Conservation (phyloP, 1,139 yeast genomes). For the Candida dubliniensis region DNA sequence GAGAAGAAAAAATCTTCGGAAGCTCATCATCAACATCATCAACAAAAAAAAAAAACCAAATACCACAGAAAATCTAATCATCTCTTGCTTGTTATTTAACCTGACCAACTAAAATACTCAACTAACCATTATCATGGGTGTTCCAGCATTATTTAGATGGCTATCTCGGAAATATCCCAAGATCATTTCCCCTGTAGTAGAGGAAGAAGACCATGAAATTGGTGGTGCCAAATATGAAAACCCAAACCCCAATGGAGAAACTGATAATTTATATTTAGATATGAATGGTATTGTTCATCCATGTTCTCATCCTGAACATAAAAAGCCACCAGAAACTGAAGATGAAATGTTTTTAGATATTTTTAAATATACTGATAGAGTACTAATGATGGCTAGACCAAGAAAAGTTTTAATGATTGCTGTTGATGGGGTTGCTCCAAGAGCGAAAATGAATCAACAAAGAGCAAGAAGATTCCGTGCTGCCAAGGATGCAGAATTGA, state of each 20-base stretch:
- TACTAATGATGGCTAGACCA: slow-evolving; percentile 91
- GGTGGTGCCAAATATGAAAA: slow-evolving; percentile 62
- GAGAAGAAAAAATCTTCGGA: no score
- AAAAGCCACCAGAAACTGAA: slow-evolving; percentile 90
- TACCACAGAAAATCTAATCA: no score
- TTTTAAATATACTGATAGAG: slow-evolving; percentile 86
- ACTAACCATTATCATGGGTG: slow-evolving; percentile 51
- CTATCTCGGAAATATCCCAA: slow-evolving; percentile 90
- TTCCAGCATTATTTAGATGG: slow-evolving; percentile 98
- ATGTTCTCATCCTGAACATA: slow-evolving; percentile 93
- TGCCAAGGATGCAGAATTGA: slow-evolving; percentile 80
- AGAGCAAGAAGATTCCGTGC: slow-evolving; percentile 92
- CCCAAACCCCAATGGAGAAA: slow-evolving; percentile 93
- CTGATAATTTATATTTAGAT: slow-evolving; percentile 86
- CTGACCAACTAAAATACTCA: background rate
- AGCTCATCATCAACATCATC: no score
- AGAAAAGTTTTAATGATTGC: slow-evolving; percentile 90
- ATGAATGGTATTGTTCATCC: slow-evolving; percentile 99
- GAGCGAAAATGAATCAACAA: slow-evolving; percentile 99
- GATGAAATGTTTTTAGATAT: slow-evolving; percentile 93
- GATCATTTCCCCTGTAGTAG: slow-evolving; percentile 86
- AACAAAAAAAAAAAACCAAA: no score
- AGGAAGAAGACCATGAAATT: slow-evolving; percentile 59
- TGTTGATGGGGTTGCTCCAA: slow-evolving; percentile 98
- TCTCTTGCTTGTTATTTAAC: no score